Conservation (phyloP, 1,284 basidiomycete genomes). For the Tilletia horrida region DNA sequence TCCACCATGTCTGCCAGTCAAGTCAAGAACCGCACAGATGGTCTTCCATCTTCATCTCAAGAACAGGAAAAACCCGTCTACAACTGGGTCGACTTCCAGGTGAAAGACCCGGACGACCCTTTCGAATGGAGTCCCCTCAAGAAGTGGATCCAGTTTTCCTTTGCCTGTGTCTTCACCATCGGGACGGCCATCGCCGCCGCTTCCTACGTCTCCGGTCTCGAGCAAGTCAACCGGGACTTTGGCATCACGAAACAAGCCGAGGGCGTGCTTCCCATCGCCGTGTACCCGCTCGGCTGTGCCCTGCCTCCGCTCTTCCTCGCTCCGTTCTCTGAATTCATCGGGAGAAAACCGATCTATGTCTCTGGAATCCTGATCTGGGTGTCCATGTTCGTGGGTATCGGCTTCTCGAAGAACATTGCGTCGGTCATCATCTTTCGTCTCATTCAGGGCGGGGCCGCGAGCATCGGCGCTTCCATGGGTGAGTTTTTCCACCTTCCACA, state of each 20-base stretch:
- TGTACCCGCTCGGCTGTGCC: constrained; percentile 64
- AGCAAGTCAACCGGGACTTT: constrained; percentile 67
- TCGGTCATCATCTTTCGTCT: constrained; percentile 69
- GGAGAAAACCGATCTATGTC: constrained; percentile 68
- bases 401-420: constrained; percentile 62
- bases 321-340: constrained; percentile 74
- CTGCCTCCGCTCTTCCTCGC: constrained; percentile 65
- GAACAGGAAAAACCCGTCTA: constrained; percentile 25
- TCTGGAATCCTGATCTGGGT: constrained; percentile 58
- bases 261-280: constrained; percentile 63
- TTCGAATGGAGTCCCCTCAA: constrained; percentile 60
- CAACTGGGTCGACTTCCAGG: constrained; percentile 63
- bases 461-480: constrained; percentile 64
- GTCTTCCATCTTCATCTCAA: too few species aligned
- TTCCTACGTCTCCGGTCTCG: constrained; percentile 63
- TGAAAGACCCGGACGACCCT: constrained; percentile 62
- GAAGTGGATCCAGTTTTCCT: constrained; percentile 65
- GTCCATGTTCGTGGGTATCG: constrained; percentile 40
- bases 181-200: constrained; percentile 60
- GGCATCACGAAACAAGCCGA: constrained; percentile 64
- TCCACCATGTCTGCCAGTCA: too few species aligned
- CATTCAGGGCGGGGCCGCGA: constrained; percentile 67
- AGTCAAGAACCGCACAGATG: too few species aligned
- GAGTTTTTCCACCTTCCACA: neutral
- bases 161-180: constrained; percentile 61